These are phyloP conservation scores for Vigna angularis DNA, from an alignment of 306 rosid species.

Conservation along the genomic window DNA sequence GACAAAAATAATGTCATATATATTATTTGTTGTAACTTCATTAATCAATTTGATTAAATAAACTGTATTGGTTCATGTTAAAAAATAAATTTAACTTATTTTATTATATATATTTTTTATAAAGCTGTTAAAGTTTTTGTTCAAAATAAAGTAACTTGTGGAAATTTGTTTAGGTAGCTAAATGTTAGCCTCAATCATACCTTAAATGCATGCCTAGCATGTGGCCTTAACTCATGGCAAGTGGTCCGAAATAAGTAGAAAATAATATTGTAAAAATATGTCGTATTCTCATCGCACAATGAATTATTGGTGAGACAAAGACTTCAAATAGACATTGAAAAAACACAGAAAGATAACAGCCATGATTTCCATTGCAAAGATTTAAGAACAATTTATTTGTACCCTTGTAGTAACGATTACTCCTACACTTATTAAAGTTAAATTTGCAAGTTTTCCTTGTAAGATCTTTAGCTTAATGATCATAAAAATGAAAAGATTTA, in stretches of 20 bases:
- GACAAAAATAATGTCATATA: too few relatives aligned
- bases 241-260: not conserved
- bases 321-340: not conserved
- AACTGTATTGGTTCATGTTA: too few relatives aligned
- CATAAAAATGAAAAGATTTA: too few relatives aligned
- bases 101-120: too few relatives aligned
- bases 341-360: not conserved
- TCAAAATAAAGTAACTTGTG: too few relatives aligned
- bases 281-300: not conserved
- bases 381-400: not conserved
- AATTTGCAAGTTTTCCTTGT: too few relatives aligned
- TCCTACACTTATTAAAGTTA: not conserved
- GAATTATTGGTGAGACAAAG: slow-evolving; percentile 2
- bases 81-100: too few relatives aligned
- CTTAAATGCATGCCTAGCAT: not conserved
- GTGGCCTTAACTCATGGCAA: not conserved
- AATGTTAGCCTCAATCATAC: not conserved
- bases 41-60: too few relatives aligned
- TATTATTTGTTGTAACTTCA: too few relatives aligned
- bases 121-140: too few relatives aligned
- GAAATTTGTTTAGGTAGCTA: not conserved
- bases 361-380: not conserved
- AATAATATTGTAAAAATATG: not conserved
- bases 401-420: not conserved
- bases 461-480: not conserved